Conservation (phyloP, 257 asterid genomes). For the Linaria vulgaris region DNA sequence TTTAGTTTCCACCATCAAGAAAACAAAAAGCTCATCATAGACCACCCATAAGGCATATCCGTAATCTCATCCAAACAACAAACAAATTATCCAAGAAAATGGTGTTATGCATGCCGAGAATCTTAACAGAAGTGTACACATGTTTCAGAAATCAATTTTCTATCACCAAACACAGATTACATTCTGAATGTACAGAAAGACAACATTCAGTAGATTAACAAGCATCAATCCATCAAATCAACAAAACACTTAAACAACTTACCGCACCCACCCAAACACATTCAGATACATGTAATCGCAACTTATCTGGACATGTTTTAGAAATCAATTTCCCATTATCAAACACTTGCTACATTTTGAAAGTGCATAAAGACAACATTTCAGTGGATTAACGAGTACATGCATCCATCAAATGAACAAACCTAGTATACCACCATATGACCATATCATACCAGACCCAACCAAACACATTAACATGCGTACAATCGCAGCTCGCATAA, state of each 20-base stretch:
- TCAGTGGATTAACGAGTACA: not conserved
- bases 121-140: not conserved
- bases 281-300: too few species aligned
- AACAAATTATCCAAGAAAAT: not conserved
- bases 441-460: too few species aligned
- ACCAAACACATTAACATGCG: not conserved
- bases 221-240: not conserved
- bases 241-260: too few species aligned
- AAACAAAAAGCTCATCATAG: not conserved
- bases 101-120: not conserved
- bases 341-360: not conserved
- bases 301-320: not conserved
- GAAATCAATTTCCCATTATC: not conserved
- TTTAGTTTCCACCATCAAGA: slow-evolving; percentile 1
- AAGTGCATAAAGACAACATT: not conserved
- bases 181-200: not conserved
- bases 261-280: too few species aligned
- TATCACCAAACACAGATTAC: not conserved
- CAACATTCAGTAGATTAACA: not conserved
- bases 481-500: not conserved
- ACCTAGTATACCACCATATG: too few species aligned
- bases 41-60: slow-evolving; percentile 9
- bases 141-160: not conserved
- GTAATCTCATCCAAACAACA: slow-evolving; percentile 2
- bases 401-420: too few species aligned